These are phyloP conservation scores for Pleurotus salmoneostramineus DNA, from an alignment of 768 basidiomycete genomes.

Conservation along the genomic window DNA sequence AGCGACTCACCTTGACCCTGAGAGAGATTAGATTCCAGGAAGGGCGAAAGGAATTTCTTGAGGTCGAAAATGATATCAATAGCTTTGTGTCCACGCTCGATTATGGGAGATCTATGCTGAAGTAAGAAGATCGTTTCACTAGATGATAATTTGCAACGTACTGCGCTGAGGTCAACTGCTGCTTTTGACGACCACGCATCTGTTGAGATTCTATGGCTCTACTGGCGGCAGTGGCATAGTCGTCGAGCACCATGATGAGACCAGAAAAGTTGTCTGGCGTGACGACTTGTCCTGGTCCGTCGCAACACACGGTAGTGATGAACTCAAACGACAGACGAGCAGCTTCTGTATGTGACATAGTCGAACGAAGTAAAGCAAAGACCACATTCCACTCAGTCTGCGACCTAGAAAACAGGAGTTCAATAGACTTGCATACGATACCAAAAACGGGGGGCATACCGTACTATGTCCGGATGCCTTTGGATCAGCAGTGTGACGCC, in stretches of 20 bases:
- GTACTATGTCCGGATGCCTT: constrained; percentile 68
- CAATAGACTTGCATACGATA: not conserved
- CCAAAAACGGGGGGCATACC: constrained; percentile 31
- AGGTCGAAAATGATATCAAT: constrained; percentile 77
- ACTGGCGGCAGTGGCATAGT: constrained; percentile 78
- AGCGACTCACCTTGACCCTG: constrained; percentile 35
- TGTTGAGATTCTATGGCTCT: constrained; percentile 54
- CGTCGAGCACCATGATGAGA: constrained; percentile 77
- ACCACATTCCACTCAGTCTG: constrained; percentile 96
- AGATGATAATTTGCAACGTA: constrained; percentile 21
- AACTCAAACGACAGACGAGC: constrained; percentile 82
- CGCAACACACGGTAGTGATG: constrained; percentile 58
- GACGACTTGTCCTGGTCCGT: constrained; percentile 58
- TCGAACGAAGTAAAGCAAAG: constrained; percentile 82
- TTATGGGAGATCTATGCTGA: constrained; percentile 56
- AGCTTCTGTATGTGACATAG: constrained; percentile 83
- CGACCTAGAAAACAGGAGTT: constrained; percentile 42
- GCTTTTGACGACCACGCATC: constrained; percentile 45
- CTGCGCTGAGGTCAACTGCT: constrained; percentile 49
- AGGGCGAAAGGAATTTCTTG: constrained; percentile 56
- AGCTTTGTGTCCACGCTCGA: constrained; percentile 80
- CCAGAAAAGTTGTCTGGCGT: constrained; percentile 78
- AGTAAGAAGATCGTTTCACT: constrained; percentile 5
- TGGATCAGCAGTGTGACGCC: constrained; percentile 81
- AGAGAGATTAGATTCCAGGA: constrained; percentile 48